Percentiles rank a stretch among this genome's conserved stretches.
Evolutionary conservation across 2,329 filamentous ascomycete genomes (phyloP).

Genomic region (Pseudocercospora cruenta): DNA sequence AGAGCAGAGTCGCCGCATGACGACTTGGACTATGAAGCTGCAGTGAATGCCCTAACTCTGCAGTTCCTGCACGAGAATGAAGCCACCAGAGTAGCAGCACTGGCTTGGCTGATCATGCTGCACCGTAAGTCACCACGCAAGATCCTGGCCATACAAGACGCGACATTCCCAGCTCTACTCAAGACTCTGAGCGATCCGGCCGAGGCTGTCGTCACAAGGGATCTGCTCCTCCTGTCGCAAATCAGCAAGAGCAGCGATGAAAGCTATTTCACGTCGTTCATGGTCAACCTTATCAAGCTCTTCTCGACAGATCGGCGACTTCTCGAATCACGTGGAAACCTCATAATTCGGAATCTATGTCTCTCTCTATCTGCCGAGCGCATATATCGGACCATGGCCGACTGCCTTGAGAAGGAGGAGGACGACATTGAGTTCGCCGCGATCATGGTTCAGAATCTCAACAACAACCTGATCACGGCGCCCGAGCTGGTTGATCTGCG

Average conservation of each 20-base stretch:
- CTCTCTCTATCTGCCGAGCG: constrained; percentile 89
- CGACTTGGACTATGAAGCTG: constrained; percentile 77
- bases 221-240: constrained; percentile 89
- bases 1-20: constrained; percentile 15
- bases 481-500: constrained; percentile 89
- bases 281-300: constrained; percentile 92
- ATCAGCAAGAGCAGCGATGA: constrained; percentile 97
- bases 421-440: constrained; percentile 95
- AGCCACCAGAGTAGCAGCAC: constrained; percentile 86
- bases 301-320: constrained; percentile 93
- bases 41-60: constrained; percentile 88
- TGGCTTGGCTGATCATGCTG: constrained; percentile 97
- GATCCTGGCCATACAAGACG: constrained; percentile 87
- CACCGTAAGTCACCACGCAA: constrained; percentile 93
- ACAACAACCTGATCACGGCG: constrained; percentile 98
- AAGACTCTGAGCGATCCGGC: constrained; percentile 96
- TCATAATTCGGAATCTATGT: constrained; percentile 95
- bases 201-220: constrained; percentile 92
- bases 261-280: constrained; percentile 96
- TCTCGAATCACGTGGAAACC: constrained; percentile 87
- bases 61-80: constrained; percentile 97
- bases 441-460: constrained; percentile 99
- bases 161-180: constrained; percentile 91
- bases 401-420: constrained; percentile 96
- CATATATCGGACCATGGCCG: constrained; percentile 92